These are phyloP conservation scores for Alternaria postmessia DNA, from an alignment of 2,329 filamentous ascomycete genomes.

Conservation along the genomic window DNA sequence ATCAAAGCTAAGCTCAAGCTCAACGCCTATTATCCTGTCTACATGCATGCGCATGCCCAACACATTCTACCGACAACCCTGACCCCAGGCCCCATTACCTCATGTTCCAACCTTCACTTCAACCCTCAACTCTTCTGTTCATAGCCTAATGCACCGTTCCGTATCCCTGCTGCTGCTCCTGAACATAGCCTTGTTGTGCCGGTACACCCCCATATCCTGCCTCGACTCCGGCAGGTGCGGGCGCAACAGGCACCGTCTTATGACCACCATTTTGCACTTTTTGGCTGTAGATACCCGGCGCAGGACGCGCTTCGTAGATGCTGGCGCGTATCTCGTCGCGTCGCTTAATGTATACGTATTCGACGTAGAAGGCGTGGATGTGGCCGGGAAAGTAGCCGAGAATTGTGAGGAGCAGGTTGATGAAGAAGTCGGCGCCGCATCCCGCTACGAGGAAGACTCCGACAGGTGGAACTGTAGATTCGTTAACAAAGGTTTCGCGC, in stretches of 20 bases:
- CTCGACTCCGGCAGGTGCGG: slow-evolving; percentile 1
- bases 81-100: background rate
- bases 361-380: slow-evolving; percentile 79
- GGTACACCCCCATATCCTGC: slow-evolving; percentile 7
- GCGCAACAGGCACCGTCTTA: slow-evolving; percentile 4
- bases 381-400: slow-evolving; percentile 73
- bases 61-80: background rate
- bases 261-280: slow-evolving; percentile 74
- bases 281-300: slow-evolving; percentile 76
- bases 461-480: slow-evolving; percentile 55
- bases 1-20: background rate
- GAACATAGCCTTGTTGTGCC: slow-evolving; percentile 19
- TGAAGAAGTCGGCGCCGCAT: slow-evolving; percentile 58
- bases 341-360: slow-evolving; percentile 84
- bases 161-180: slow-evolving; percentile 19
- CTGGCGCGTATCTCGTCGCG: slow-evolving; percentile 69
- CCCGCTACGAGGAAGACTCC: slow-evolving; percentile 60
- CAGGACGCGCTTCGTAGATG: slow-evolving; percentile 61
- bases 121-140: background rate
- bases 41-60: background rate
- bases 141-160: slow-evolving; percentile 13
- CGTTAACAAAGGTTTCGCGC: background rate
- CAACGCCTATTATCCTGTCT: background rate
- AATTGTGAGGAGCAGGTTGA: slow-evolving; percentile 58
- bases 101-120: background rate